Base-by-base conservation (phyloP, 208 protist genomes). In the Herpetomonas samuelpessoai region DNA sequence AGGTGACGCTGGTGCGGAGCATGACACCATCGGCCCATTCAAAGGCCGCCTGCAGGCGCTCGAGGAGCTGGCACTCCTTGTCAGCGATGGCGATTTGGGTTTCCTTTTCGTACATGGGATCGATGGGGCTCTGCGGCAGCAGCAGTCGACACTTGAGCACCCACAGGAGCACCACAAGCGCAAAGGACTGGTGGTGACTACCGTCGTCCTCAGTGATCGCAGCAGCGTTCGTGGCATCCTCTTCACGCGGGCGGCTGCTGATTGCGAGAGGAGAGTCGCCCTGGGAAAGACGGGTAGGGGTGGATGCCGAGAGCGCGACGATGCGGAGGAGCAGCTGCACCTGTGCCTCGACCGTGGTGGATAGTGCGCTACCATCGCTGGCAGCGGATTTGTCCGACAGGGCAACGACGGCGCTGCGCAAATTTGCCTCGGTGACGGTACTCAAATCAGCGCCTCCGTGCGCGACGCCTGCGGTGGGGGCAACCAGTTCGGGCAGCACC, bases 111-210 rank as follows among this genome's bases (percentile, higher is more conserved):
- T 80, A 85, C 81, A 92, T 92, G 28, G 81, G 82, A 50, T 96
- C 90, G 47, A 96, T 83, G 2, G 90, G 90, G 10, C 71, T 84
- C 26, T 51, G 65, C 28, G 90, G 90, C 52, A 91, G 59, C 47
- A 96, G 75, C n/a, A 96, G 65, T 10, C 86, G 83, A 67, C 79
- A 93, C 51, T 87, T 83, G 57, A 95, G 61, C 28, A 68, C 69
- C 53, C 76, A 87, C 16, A 88, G 71, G 22, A 93, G 67, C 51
- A 68, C 30, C 24, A 29, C 54, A 38, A 26, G 59, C 7, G 30
- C 66, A 52, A 47, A 67, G 16, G 19, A 62, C 27, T 19, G 4
- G 44, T 22, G 4, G 16, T 22, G 16, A 19, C 44, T 48, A 19
- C 18, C 44, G 19, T 4, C 10, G 9, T 7, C 44, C 46, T 68